Percentiles rank a stretch among this genome's conserved stretches.
phyloP scores from a whole-genome alignment of 768 basidiomycete genomes.

The Psilocybe subaeruginosa region DNA sequence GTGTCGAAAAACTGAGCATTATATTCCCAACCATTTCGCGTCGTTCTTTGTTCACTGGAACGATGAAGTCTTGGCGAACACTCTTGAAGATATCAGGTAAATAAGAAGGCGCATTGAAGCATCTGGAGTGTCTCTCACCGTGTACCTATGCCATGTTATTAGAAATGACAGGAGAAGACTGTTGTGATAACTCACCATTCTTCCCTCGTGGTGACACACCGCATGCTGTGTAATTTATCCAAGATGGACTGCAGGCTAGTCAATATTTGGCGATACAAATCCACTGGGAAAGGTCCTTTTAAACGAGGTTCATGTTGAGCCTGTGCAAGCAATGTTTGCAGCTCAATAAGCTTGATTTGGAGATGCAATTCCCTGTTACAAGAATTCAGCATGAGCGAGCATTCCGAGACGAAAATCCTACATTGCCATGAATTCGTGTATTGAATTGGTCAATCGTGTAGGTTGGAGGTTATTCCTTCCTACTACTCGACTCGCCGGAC shows the following conservation, averaged over 20 bases:
- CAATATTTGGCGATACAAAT: conserved; percentile 81
- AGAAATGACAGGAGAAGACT: conserved; percentile 3
- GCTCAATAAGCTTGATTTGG: conserved; percentile 86
- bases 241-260: conserved; percentile 84
- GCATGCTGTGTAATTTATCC: conserved; percentile 92
- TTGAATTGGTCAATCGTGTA: conserved; percentile 59
- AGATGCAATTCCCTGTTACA: conserved; percentile 86
- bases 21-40: conserved; percentile 96
- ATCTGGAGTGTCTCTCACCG: conserved; percentile 43
- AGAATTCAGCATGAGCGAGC: background rate
- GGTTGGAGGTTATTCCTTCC: conserved; percentile 34
- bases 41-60: conserved; percentile 87
- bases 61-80: conserved; percentile 84
- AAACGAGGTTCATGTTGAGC: conserved; percentile 92
- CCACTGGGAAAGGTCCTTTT: conserved; percentile 93
- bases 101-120: background rate
- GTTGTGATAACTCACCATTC: conserved; percentile 68
- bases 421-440: conserved; percentile 94
- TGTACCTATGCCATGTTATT: conserved; percentile 54
- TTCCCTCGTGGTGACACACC: conserved; percentile 94
- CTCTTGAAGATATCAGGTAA: conserved; percentile 43
- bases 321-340: conserved; percentile 84
- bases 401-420: conserved; percentile 35
- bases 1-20: conserved; percentile 83
- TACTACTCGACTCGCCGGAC: background rate